These are phyloP conservation scores for Penicillium sp. DNA, from an alignment of 2,329 filamentous ascomycete species.

Conservation along the genomic window DNA sequence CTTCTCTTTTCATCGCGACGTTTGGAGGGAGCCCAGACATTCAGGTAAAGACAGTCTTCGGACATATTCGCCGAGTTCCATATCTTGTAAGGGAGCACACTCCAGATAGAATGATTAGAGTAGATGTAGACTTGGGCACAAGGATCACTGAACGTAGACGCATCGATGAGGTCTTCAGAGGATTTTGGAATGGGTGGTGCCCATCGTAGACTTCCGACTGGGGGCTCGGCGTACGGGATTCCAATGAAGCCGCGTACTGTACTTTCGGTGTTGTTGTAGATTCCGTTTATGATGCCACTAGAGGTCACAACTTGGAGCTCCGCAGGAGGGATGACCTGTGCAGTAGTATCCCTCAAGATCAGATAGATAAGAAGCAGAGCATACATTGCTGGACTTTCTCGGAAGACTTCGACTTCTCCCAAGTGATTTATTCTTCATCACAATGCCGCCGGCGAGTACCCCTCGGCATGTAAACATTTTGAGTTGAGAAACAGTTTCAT, in stretches of 20 bases:
- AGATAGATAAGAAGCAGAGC: neutral
- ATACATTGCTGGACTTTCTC: neutral
- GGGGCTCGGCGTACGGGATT: conserved; percentile 49
- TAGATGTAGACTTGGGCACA: conserved; percentile 9
- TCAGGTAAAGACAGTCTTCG: conserved; percentile 22
- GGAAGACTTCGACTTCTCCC: neutral
- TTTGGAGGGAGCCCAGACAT: conserved; percentile 19
- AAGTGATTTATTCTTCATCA: neutral
- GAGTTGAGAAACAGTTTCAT: too few relatives aligned
- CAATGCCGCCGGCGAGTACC: too few relatives aligned
- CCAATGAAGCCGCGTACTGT: conserved; percentile 40
- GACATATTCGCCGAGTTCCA: conserved; percentile 14
- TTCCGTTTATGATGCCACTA: conserved; percentile 17
- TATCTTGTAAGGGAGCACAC: conserved; percentile 15
- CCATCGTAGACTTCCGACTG: conserved; percentile 47
- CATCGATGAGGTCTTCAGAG: conserved; percentile 23
- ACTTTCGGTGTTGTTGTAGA: conserved; percentile 15
- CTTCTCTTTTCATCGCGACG: neutral
- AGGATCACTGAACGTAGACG: conserved; percentile 23
- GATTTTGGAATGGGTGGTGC: conserved; percentile 29
- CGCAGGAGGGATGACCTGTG: neutral
- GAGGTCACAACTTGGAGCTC: conserved; percentile 14
- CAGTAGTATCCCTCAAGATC: neutral
- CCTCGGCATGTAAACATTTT: too few relatives aligned
- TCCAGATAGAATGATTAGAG: conserved; percentile 18